A percentile compares a stretch with the other conserved stretches of the same genome.
phyloP scores from a whole-genome alignment of 139 green algal genomes.

The Tetraselmis chui region DNA sequence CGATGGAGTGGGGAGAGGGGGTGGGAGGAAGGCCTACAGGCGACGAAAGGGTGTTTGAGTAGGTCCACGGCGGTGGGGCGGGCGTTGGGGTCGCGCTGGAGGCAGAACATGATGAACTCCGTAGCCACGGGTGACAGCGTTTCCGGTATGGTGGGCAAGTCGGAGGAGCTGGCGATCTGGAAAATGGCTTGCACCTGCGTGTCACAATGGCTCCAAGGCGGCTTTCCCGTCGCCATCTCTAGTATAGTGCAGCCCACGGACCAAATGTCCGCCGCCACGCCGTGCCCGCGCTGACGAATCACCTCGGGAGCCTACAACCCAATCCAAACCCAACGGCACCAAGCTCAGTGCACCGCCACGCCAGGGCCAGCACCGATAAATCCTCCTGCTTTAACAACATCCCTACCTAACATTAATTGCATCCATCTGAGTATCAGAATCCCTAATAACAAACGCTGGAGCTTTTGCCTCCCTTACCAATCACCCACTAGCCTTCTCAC shows the following conservation, averaged over 20 bases:
- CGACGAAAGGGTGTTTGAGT: constrained; percentile 18
- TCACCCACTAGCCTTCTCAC: too few relatives aligned
- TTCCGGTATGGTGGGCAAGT: constrained; percentile 16
- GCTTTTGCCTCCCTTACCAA: too few relatives aligned
- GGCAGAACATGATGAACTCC: constrained; percentile 20
- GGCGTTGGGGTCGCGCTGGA: constrained; percentile 11
- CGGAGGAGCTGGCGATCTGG: constrained; percentile 18
- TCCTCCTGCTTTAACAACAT: too few relatives aligned
- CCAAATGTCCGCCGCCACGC: constrained; percentile 33
- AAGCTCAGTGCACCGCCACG: too few relatives aligned
- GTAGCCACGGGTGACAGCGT: constrained; percentile 12
- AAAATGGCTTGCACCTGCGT: constrained; percentile 22
- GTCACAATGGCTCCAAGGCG: constrained; percentile 28
- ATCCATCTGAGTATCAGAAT: too few relatives aligned
- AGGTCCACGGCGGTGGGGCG: constrained; percentile 14
- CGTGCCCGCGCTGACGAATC: constrained; percentile 15
- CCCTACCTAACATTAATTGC: too few relatives aligned
- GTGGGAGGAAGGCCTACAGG: not conserved
- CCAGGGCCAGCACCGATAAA: too few relatives aligned
- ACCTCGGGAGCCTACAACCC: constrained; percentile 1
- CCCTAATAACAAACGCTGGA: too few relatives aligned
- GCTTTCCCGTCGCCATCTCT: constrained; percentile 40
- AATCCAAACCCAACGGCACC: too few relatives aligned
- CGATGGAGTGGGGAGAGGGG: too few relatives aligned
- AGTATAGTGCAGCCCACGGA: constrained; percentile 38